Evolutionary conservation across 2,329 filamentous ascomycete species (phyloP), one percentile per base, ranked within the genome.

Genomic region (Xylaria arbuscula): DNA sequence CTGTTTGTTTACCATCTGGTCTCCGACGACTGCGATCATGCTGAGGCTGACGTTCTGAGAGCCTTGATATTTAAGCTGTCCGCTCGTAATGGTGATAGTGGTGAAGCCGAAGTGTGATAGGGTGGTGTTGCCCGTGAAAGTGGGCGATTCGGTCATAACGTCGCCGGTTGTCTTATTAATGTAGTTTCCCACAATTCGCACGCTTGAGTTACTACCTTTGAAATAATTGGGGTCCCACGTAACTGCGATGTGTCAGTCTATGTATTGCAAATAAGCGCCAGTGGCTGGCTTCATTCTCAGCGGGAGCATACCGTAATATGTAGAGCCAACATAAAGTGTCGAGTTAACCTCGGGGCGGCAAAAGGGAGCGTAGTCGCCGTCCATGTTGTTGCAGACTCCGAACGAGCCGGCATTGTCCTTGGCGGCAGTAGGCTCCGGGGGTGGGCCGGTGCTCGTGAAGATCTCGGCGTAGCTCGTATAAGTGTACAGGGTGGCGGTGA

Each of bases 181-280:
- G 64, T 77, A 76, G 64, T 76, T 76, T 9, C 72, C 75, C 59
- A 72, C 63, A 47, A 80, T 65, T 38, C 68, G 73, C 62, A 84
- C 74, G 54, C 79, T 81, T 42, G 79, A 80, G 28, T 79, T 79
- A 72, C 82, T 81, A 64, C 80, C 78, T 56, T 80, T 80, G 79
- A 86, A 88, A 77, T 80, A 85, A 59, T 81, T 78, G 28, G 86
- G 80, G 71, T 89, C 86, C 86, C 87, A 89, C 34, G 85, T 87
- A 62, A 89, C 87, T 88, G 55, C 8, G 3, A 11, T 38, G n/a
- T 38, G 68, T 66, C 19, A 66, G 63, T 56, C 32, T 8, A 54
- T 42, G 8, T 10, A 28, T 22, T 4, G 17, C 13, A 10, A 15
- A 38, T 55, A 10, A 22, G 17, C 2, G n/a, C 9, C 7, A 17